phyloP scores from a whole-genome alignment of 2,329 filamentous ascomycete species.

The Geosmithia morbida region DNA sequence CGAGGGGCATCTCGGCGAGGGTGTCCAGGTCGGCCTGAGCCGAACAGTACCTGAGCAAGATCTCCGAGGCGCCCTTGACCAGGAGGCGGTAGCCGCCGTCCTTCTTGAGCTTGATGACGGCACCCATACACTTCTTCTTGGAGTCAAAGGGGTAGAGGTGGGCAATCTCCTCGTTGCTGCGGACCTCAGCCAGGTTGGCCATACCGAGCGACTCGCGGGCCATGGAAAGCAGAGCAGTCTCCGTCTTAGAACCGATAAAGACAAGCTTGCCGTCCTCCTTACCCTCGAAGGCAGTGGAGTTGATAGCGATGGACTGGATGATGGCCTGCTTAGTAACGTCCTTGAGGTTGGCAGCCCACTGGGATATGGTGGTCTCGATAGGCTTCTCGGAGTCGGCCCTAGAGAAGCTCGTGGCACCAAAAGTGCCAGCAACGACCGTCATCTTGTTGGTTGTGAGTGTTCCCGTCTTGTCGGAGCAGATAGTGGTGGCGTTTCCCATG shows the following conservation, averaged over 20 bases:
- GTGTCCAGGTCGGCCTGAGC: conserved; percentile 28
- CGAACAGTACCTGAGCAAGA: conserved; percentile 31
- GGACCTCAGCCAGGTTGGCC: conserved; percentile 27
- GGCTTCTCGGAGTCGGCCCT: conserved; percentile 12
- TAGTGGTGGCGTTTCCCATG: conserved; percentile 54
- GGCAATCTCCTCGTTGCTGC: conserved; percentile 28
- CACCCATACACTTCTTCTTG: conserved; percentile 39
- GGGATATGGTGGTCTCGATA: conserved; percentile 3
- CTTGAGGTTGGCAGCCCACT: conserved; percentile 8
- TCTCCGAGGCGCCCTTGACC: conserved; percentile 43
- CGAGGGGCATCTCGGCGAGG: conserved; percentile 13
- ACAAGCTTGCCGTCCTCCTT: conserved; percentile 25
- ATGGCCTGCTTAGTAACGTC: conserved; percentile 17
- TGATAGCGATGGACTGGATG: conserved; percentile 35
- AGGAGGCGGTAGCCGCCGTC: conserved; percentile 30
- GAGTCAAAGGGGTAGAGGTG: conserved; percentile 42
- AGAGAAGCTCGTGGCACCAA: conserved; percentile 31
- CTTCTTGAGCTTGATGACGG: conserved; percentile 31
- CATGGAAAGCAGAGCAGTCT: conserved; percentile 36
- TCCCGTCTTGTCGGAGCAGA: conserved; percentile 46
- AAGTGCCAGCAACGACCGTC: conserved; percentile 57
- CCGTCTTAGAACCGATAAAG: conserved; percentile 42
- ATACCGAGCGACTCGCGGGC: conserved; percentile 35
- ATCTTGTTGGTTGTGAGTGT: conserved; percentile 50
- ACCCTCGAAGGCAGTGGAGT: conserved; percentile 42